Base-by-base conservation (phyloP, 164 flowering plant genomes). In the Kingdonia uniflora region DNA sequence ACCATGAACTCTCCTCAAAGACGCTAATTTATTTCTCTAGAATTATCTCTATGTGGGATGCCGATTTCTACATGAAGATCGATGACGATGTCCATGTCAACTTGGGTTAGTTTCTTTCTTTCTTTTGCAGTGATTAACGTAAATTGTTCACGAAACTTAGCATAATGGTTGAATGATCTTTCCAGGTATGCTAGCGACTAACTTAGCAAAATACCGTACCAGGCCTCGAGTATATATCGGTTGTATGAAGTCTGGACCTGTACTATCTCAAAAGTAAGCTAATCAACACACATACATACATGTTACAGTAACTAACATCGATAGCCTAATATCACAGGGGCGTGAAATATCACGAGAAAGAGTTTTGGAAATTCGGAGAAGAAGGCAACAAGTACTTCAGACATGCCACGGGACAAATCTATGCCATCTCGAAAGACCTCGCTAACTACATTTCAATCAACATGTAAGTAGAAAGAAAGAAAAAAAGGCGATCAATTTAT, bases 321-420 rank as follows among this genome's bases (percentile, higher is more conserved):
- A 29, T 29, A 29, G 8, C 7, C 16, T 15, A 6, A 55, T 15
- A n/a, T n/a, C 46, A 65, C 71, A 89, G 95, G 62, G 87, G 84
- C 4, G 76, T 76, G 52, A 89, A 74, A 60, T 89, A 89, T 67
- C 79, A 89, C 19, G 97, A 89, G 59, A 91, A 89, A 22, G 97
- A 88, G 56, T 72, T 50, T 51, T 87, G 87, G 96, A 87, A 41
- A 41, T 41, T 41, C 11, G 44, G 50, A 19, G 50, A 17, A 14
- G 50, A 19, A 21, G 50, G 50, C 11, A 46, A 46, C 21, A 46
- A 20, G 14, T 46, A 46, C 17, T 46, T 46, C 25, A 19, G 50
- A 4, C 50, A 46, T 46, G 50, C 50, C 11, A 46, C 50, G 2
- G 50, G 50, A 46, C 50, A 46, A 20, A 68, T 88, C 20, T 88